These are phyloP conservation scores for Amanita rubescens DNA, from an alignment of 768 basidiomycete genomes.

Conservation along the genomic window DNA sequence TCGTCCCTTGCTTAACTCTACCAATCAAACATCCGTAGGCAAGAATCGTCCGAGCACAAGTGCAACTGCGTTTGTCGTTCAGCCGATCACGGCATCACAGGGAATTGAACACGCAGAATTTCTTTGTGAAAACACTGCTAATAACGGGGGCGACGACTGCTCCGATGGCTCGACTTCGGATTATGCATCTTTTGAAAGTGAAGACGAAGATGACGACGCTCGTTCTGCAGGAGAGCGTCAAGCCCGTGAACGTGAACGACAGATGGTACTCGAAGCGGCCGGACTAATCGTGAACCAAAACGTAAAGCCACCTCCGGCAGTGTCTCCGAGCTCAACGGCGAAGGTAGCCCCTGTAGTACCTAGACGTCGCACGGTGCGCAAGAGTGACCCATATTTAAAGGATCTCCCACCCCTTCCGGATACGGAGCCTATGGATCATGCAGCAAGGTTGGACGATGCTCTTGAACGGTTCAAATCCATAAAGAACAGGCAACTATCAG, in stretches of 20 bases:
- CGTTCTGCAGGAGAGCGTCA: slow-evolving; percentile 45
- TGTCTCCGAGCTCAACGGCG: slow-evolving; percentile 25
- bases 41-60: neutral
- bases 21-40: neutral
- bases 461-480: slow-evolving; percentile 88
- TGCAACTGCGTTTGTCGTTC: neutral
- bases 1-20: neutral
- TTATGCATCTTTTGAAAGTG: slow-evolving; percentile 33
- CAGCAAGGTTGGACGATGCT: slow-evolving; percentile 64
- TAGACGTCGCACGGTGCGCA: slow-evolving; percentile 12
- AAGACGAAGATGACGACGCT: slow-evolving; percentile 17
- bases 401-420: slow-evolving; percentile 50
- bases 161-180: slow-evolving; percentile 29
- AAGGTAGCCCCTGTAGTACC: slow-evolving; percentile 51
- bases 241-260: slow-evolving; percentile 67
- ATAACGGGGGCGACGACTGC: slow-evolving; percentile 16
- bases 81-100: slow-evolving; percentile 7
- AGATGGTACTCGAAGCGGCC: slow-evolving; percentile 81
- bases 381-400: slow-evolving; percentile 20
- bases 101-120: slow-evolving; percentile 4
- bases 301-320: slow-evolving; percentile 39
- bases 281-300: slow-evolving; percentile 73
- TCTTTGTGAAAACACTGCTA: slow-evolving; percentile 19
- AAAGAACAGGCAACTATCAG: slow-evolving; percentile 38
- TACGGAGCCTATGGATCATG: slow-evolving; percentile 29